Percentiles rank a stretch among this genome's conserved stretches.
Conservation (phyloP, 1,284 basidiomycete species). For the Cryptococcus wingfieldii region DNA sequence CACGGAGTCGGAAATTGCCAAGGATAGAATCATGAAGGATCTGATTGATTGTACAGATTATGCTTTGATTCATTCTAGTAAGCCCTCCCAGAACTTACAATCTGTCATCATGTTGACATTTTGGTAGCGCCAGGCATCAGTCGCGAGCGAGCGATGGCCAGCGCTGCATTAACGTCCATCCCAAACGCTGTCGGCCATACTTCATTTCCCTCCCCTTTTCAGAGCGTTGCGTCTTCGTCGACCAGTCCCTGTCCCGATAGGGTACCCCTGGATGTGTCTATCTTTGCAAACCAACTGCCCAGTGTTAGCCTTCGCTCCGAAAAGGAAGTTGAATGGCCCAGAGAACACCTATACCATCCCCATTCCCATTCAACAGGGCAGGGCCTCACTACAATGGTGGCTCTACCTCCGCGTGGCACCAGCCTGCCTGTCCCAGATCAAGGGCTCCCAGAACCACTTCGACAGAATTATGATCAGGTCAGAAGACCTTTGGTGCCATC, state of each 20-base stretch:
- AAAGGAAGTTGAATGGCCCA: no score
- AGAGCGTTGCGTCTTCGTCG: slow-evolving; percentile 21
- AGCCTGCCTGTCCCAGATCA: slow-evolving; percentile 33
- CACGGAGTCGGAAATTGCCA: slow-evolving; percentile 59
- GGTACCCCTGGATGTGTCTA: slow-evolving; percentile 8
- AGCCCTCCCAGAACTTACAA: slow-evolving; percentile 37
- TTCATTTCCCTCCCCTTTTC: slow-evolving; percentile 33
- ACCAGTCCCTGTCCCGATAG: slow-evolving; percentile 25
- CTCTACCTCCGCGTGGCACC: slow-evolving; percentile 31
- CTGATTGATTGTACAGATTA: slow-evolving; percentile 81
- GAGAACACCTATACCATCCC: no score
- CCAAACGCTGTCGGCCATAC: slow-evolving; percentile 20
- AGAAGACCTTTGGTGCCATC: no score
- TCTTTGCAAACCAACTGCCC: no score
- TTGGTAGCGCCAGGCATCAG: background rate
- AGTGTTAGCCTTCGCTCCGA: no score
- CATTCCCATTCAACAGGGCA: background rate
- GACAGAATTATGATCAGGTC: no score
- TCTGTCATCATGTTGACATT: background rate
- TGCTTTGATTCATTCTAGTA: slow-evolving; percentile 59
- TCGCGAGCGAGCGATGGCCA: background rate
- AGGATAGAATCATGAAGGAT: slow-evolving; percentile 67
- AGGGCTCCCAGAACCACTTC: slow-evolving; percentile 2
- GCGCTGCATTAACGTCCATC: slow-evolving; percentile 12
- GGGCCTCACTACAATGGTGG: slow-evolving; percentile 8